These are phyloP conservation scores for Chalciporus pseudorubinellus DNA, from an alignment of 768 basidiomycete genomes.

Conservation along the genomic window DNA sequence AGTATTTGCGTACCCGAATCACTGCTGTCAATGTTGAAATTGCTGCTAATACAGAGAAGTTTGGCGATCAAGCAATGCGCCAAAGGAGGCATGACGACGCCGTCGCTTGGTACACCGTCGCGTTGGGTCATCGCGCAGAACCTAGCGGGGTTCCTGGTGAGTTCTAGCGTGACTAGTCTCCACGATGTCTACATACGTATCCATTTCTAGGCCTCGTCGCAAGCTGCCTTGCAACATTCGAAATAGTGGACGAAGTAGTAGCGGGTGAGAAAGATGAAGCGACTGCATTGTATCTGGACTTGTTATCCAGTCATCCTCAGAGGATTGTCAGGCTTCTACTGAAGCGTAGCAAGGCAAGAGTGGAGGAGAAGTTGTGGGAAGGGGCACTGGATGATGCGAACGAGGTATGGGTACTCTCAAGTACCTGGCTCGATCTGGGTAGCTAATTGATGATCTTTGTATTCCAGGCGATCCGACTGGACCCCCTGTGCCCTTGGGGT, in stretches of 20 bases:
- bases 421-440: background rate
- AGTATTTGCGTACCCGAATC: background rate
- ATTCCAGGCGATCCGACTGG: background rate
- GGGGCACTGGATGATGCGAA: slow-evolving; percentile 5
- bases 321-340: background rate
- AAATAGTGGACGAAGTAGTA: background rate
- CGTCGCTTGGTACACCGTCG: background rate
- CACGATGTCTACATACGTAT: background rate
- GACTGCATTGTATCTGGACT: slow-evolving; percentile 2
- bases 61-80: background rate
- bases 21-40: background rate
- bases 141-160: background rate
- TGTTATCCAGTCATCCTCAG: background rate
- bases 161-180: background rate
- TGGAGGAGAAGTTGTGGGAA: background rate
- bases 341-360: slow-evolving; percentile 1
- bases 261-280: background rate
- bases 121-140: background rate
- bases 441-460: background rate
- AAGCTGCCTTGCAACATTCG: background rate
- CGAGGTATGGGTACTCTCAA: background rate
- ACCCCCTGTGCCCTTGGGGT: background rate
- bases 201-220: background rate
- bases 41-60: background rate
- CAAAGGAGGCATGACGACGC: background rate